phyloP scores from a whole-genome alignment of 768 basidiomycete species.

The Russula sp. region DNA sequence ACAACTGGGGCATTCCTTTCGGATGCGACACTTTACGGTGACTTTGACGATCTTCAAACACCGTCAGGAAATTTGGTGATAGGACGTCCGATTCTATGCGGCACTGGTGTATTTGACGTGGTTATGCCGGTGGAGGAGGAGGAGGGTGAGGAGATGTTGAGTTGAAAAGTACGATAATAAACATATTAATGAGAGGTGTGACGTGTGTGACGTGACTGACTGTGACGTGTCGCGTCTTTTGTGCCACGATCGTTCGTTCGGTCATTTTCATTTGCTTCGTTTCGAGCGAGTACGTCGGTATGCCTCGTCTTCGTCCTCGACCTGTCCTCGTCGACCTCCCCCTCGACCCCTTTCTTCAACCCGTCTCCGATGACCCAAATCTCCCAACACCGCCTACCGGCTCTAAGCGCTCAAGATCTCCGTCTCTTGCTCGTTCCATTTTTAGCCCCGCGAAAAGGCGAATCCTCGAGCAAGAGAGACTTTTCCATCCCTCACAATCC shows the following conservation, averaged over 20 bases:
- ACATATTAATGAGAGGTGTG: background rate
- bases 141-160: background rate
- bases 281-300: background rate
- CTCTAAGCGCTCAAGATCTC: slow-evolving; percentile 21
- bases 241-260: background rate
- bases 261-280: background rate
- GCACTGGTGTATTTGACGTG: slow-evolving; percentile 93
- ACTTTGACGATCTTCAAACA: slow-evolving; percentile 86
- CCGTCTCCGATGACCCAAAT: background rate
- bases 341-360: slow-evolving; percentile 11
- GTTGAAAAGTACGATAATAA: background rate
- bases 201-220: slow-evolving; percentile 3
- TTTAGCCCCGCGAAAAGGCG: slow-evolving; percentile 22
- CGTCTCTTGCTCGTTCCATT: slow-evolving; percentile 9
- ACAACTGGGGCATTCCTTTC: slow-evolving; percentile 91
- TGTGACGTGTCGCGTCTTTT: slow-evolving; percentile 15
- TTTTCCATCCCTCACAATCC: slow-evolving; percentile 13
- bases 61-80: slow-evolving; percentile 91
- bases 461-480: slow-evolving; percentile 21
- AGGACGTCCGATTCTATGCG: slow-evolving; percentile 79
- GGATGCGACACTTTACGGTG: slow-evolving; percentile 86
- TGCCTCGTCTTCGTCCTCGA: slow-evolving; percentile 2
- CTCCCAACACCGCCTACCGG: background rate
- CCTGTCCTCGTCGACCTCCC: slow-evolving; percentile 17
- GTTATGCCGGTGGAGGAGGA: slow-evolving; percentile 39